These are phyloP conservation scores for Chaetomium tenue DNA, from an alignment of 495 filamentous ascomycete species.

Conservation along the genomic window DNA sequence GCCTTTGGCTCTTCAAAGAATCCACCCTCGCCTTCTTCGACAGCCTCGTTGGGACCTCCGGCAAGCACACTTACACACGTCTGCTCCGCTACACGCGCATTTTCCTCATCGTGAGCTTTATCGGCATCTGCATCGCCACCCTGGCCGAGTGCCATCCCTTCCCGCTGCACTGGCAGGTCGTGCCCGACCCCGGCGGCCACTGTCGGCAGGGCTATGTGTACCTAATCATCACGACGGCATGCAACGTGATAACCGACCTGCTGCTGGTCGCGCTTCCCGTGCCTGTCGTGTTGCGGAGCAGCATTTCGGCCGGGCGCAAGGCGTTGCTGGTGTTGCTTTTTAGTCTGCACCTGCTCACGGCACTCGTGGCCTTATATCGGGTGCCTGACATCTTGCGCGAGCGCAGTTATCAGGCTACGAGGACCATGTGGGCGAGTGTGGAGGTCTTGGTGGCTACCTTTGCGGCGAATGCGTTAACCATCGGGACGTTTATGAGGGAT, in stretches of 20 bases:
- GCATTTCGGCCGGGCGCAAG: constrained; percentile 63
- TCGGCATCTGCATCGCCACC: constrained; percentile 73
- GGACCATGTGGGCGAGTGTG: constrained; percentile 71
- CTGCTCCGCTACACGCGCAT: constrained; percentile 66
- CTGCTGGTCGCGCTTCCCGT: constrained; percentile 85
- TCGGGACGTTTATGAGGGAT: constrained; percentile 78
- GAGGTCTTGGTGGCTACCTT: constrained; percentile 73
- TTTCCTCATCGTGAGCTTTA: constrained; percentile 69
- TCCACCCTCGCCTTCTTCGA: constrained; percentile 87
- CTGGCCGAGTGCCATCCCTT: constrained; percentile 85
- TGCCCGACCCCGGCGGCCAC: constrained; percentile 76
- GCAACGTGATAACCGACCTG: constrained; percentile 81
- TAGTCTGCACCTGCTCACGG: constrained; percentile 68
- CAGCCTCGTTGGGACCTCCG: constrained; percentile 63
- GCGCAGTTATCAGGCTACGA: constrained; percentile 65
- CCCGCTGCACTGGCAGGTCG: constrained; percentile 81
- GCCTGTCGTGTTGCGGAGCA: constrained; percentile 70
- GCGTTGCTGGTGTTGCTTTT: constrained; percentile 67
- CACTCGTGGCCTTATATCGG: constrained; percentile 70
- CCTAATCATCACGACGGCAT: constrained; percentile 73
- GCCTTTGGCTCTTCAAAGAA: constrained; percentile 88
- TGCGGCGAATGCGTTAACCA: constrained; percentile 71
- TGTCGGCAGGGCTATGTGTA: constrained; percentile 82
- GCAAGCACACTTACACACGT: constrained; percentile 62
- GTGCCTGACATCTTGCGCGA: constrained; percentile 63